Percentiles rank a stretch among this genome's conserved stretches.
phyloP scores from a whole-genome alignment of 2,329 filamentous ascomycete genomes.

The Cladorrhinum sp. region DNA sequence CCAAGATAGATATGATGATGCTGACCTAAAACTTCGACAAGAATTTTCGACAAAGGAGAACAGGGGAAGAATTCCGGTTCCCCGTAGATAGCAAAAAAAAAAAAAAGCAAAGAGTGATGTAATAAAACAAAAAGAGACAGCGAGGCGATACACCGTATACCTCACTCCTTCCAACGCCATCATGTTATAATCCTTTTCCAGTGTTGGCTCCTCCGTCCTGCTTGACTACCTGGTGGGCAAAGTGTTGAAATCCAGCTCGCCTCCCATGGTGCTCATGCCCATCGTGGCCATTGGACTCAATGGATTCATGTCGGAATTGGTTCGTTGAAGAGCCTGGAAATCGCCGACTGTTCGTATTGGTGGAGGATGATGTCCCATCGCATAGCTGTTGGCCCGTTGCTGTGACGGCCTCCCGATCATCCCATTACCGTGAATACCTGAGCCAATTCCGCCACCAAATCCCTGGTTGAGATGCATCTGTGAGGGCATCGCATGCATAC shows the following conservation, averaged over 20 bases:
- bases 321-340: slow-evolving; percentile 49
- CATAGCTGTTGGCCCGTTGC: slow-evolving; percentile 41
- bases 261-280: slow-evolving; percentile 36
- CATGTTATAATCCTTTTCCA: background rate
- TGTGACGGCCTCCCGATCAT: slow-evolving; percentile 35
- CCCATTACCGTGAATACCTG: slow-evolving; percentile 18
- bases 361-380: slow-evolving; percentile 33
- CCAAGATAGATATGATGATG: background rate
- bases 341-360: slow-evolving; percentile 46
- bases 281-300: slow-evolving; percentile 32
- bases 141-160: too few species aligned
- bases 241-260: slow-evolving; percentile 41
- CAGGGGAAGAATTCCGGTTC: too few species aligned
- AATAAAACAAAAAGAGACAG: too few species aligned
- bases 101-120: background rate
- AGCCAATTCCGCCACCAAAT: slow-evolving; percentile 26
- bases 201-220: slow-evolving; percentile 19
- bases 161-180: background rate
- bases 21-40: background rate
- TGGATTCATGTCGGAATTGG: slow-evolving; percentile 39
- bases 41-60: background rate
- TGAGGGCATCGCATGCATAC: slow-evolving; percentile 32
- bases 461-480: slow-evolving; percentile 31
- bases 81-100: background rate
- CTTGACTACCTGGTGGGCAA: slow-evolving; percentile 32